Percentiles rank a stretch among this genome's conserved stretches.
Conservation (phyloP, 164 flowering plant genomes). For the Vitis vinifera region DNA sequence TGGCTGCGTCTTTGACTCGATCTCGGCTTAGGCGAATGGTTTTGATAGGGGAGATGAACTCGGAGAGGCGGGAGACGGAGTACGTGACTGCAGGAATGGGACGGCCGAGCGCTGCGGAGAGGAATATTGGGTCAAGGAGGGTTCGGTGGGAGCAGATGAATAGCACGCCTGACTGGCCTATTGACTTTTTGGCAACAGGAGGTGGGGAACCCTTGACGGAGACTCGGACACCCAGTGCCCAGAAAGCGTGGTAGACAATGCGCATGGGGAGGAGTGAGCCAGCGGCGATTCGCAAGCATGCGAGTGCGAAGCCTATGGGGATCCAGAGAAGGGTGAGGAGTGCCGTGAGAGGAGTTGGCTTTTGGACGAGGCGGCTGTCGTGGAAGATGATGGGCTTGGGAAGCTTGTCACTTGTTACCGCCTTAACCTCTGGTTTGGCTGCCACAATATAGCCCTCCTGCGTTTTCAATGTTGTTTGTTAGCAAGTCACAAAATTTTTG, state of each 20-base stretch:
- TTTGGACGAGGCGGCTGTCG: conserved; percentile 42
- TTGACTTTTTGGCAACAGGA: conserved; percentile 37
- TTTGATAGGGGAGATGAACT: conserved; percentile 69
- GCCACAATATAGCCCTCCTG: conserved; percentile 42
- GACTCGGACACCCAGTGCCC: conserved; percentile 61
- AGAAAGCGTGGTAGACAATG: conserved; percentile 42
- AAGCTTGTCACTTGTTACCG: conserved; percentile 28
- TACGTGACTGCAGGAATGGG: conserved; percentile 59
- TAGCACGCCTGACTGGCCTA: conserved; percentile 44
- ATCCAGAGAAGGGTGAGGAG: conserved; percentile 47
- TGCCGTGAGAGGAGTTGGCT: conserved; percentile 38
- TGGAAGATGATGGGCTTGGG: conserved; percentile 43
- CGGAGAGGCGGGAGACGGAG: conserved; percentile 62
- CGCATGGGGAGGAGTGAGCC: conserved; percentile 62
- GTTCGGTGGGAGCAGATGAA: conserved; percentile 67
- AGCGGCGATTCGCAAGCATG: conserved; percentile 50
- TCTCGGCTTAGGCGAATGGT: conserved; percentile 62
- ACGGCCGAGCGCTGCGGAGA: conserved; percentile 54
- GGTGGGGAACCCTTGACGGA: conserved; percentile 59
- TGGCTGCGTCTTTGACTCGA: conserved; percentile 55
- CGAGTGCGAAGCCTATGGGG: conserved; percentile 51
- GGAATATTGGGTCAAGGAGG: conserved; percentile 61
- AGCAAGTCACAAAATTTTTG: too few species aligned
- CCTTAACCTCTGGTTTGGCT: conserved; percentile 16
- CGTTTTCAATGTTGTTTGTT: neutral